Conservation (phyloP, 495 filamentous ascomycete species). For the Neurospora tetrasperma region DNA sequence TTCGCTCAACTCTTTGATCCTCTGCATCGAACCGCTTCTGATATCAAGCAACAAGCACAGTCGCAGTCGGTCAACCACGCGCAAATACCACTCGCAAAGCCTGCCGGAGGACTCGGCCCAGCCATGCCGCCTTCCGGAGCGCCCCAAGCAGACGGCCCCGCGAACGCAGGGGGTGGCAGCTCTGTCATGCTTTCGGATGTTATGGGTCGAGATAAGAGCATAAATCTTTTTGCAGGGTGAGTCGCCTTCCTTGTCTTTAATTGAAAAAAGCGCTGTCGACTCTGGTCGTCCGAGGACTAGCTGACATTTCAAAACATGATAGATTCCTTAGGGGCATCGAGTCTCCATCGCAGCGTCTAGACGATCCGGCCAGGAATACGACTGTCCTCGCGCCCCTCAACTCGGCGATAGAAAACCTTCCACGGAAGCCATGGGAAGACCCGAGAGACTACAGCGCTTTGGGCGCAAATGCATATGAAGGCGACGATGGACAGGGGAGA, state of each 20-base stretch:
- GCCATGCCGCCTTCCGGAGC: constrained; percentile 22
- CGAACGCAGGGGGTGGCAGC: constrained; percentile 19
- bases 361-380: constrained; percentile 58
- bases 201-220: constrained; percentile 65
- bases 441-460: constrained; percentile 64
- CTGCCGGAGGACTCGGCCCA: constrained; percentile 22
- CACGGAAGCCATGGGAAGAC: constrained; percentile 92
- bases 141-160: constrained; percentile 29
- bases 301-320: neutral
- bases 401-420: constrained; percentile 63
- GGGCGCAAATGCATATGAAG: constrained; percentile 73
- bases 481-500: constrained; percentile 64
- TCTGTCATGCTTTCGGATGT: constrained; percentile 68
- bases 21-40: constrained; percentile 7
- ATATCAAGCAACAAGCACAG: neutral
- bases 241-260: neutral
- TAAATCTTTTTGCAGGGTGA: constrained; percentile 74
- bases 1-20: constrained; percentile 21
- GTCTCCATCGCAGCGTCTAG: constrained; percentile 56
- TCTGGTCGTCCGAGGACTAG: neutral
- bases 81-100: constrained; percentile 29
- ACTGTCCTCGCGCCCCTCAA: constrained; percentile 89
- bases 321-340: constrained; percentile 71
- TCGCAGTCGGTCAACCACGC: constrained; percentile 7
- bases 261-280: neutral